Percentiles rank a stretch among this genome's conserved stretches.
phyloP scores from a whole-genome alignment of 495 filamentous ascomycete species.

The Podospora comata region DNA sequence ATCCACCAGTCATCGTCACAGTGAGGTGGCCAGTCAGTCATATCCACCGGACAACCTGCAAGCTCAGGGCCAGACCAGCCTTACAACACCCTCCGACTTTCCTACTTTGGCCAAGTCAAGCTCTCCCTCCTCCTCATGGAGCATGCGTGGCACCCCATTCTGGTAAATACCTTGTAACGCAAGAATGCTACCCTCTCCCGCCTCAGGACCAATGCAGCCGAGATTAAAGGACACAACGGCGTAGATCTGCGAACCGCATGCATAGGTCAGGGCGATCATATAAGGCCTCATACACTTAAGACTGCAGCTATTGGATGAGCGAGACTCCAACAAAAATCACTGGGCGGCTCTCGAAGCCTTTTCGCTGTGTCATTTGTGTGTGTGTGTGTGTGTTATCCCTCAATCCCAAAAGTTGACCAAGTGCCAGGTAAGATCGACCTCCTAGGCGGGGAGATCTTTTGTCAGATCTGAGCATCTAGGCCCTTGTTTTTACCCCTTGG shows the following conservation, averaged over 20 bases:
- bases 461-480: background rate
- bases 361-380: background rate
- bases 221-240: background rate
- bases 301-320: background rate
- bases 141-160: background rate
- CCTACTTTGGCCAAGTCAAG: background rate
- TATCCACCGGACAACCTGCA: background rate
- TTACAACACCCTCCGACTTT: background rate
- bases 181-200: background rate
- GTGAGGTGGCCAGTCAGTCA: background rate
- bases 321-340: background rate
- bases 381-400: background rate
- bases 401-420: background rate
- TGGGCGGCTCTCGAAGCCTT: background rate
- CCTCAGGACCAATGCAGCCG: background rate
- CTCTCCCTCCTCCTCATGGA: background rate
- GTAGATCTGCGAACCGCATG: background rate
- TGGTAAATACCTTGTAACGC: background rate
- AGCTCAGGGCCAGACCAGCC: background rate
- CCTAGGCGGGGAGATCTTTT: background rate
- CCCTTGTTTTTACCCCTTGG: background rate
- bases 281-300: background rate
- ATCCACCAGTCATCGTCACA: background rate
- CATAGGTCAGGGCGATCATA: background rate
- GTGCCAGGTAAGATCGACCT: constrained; percentile 1